Evolutionary conservation across 106 monocot genomes (phyloP), one percentile per base, ranked within the genome.

Genomic region (Gastrodia elata): DNA sequence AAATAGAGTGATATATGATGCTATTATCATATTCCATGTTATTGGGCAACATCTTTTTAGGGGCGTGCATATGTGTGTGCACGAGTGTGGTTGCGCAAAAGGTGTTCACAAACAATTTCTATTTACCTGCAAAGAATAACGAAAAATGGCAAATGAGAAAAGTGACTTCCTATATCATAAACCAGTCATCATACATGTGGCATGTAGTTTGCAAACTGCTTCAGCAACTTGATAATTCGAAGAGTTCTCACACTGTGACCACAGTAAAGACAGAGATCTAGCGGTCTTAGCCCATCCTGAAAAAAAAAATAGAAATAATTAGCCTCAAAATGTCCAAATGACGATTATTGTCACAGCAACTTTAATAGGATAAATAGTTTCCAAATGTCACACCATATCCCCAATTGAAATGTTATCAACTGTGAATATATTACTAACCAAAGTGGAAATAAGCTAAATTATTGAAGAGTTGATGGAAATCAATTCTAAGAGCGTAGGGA

Each of bases 221-320:
- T 96, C 58, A 96, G 71, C 77, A 90, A 71, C 65, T 90, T 92
- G 39, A 96, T 84, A 38, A 92, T 79, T 76, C 92, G 90, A 76
- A 71, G 90, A n/a, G 87, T 92, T 65, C 82, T 86, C 69, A 72
- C 38, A 74, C 73, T 74, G 65, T 72, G 89, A 14, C 92, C 96
- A 64, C 75, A 84, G 36, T 81, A 79, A 65, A 96, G 88, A 65
- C 96, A 90, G 0, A 96, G 77, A 76, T 92, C 85, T 64, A 96
- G 80, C n/a, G 96, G 90, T 43, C 83, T 92, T 26, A 90, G 82
- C 25, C 96, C 96, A 72, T 90, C 96, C 96, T 96, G 85, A 68
- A 73, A 33, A 24, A 84, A 27, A 30, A 72, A 74, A n/a, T n/a
- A n/a, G n/a, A n/a, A n/a, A n/a, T n/a, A n/a, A 13, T 4, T 22